These are phyloP conservation scores for Prasinococcaceae sp. DNA, from an alignment of 139 green algal genomes.

Conservation along the genomic window DNA sequence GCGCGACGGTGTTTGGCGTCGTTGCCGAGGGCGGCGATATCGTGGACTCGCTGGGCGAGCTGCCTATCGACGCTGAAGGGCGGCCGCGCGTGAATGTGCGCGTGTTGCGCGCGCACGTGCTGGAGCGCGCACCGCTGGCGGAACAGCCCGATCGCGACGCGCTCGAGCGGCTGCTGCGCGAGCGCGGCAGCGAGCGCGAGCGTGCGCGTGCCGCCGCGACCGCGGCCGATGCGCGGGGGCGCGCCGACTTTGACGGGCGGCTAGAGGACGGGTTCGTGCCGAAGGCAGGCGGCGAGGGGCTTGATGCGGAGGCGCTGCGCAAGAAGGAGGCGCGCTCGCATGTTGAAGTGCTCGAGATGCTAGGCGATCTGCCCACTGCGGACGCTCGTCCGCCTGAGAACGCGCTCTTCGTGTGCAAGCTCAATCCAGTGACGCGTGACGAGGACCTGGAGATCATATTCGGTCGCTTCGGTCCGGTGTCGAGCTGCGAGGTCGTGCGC, in stretches of 20 bases:
- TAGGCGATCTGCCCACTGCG: conserved; percentile 65
- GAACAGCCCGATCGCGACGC: background rate
- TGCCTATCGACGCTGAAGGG: background rate
- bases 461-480: conserved; percentile 74
- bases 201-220: too few relatives aligned
- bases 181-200: too few relatives aligned
- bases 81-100: background rate
- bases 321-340: conserved; percentile 57
- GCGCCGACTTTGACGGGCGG: too few relatives aligned
- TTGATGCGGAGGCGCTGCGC: conserved; percentile 57
- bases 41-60: background rate
- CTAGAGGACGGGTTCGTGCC: conserved; percentile 94
- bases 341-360: conserved; percentile 96
- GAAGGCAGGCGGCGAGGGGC: conserved; percentile 42
- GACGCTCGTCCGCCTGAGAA: conserved; percentile 82
- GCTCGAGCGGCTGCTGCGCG: too few relatives aligned
- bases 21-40: background rate
- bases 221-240: too few relatives aligned
- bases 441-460: conserved; percentile 99
- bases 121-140: background rate
- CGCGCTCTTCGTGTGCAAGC: conserved; percentile 97
- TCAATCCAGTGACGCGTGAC: conserved; percentile 84
- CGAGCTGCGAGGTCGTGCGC: conserved; percentile 81
- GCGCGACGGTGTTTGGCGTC: conserved; percentile 50
- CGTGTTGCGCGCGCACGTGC: background rate